These are phyloP conservation scores for Trichocomaceae sp. DNA, from an alignment of 2,329 filamentous ascomycete species.

Conservation along the genomic window DNA sequence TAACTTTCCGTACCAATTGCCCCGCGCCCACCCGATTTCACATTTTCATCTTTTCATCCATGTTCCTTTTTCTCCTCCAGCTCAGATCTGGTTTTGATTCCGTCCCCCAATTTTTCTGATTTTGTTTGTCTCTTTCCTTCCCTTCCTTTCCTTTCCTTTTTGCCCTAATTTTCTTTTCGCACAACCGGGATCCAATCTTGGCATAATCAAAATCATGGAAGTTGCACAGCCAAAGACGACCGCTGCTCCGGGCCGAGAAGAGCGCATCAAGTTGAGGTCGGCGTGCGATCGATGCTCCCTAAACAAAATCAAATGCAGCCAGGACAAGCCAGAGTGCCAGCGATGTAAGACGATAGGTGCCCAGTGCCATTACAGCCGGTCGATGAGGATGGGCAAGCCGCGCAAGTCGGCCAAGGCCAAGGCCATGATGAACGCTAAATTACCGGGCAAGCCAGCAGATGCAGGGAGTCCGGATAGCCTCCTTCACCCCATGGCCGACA, in stretches of 20 bases:
- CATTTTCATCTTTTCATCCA: neutral
- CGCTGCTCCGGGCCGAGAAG: constrained; percentile 3
- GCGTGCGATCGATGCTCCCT: constrained; percentile 14
- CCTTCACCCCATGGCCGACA: neutral
- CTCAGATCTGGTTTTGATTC: neutral
- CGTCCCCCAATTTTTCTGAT: neutral
- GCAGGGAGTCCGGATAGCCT: no score
- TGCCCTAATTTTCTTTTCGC: neutral
- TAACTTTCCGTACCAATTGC: neutral
- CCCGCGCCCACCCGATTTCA: neutral
- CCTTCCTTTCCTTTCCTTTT: neutral
- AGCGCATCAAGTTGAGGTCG: constrained; percentile 14
- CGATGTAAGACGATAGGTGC: constrained; percentile 13
- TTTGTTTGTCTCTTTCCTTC: neutral
- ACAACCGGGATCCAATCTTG: neutral
- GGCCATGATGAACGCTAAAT: constrained; percentile 12
- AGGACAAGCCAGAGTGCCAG: constrained; percentile 14
- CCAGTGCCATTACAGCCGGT: constrained; percentile 15
- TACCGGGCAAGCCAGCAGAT: constrained; percentile 3
- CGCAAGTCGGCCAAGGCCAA: constrained; percentile 13
- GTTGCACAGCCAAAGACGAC: neutral
- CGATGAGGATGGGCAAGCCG: constrained; percentile 15
- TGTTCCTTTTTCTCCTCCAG: neutral
- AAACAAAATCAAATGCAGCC: constrained; percentile 16
- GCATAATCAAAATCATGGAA: neutral